Base-by-base conservation (phyloP, 129 eudicot species). In the Sambucus nigra region DNA sequence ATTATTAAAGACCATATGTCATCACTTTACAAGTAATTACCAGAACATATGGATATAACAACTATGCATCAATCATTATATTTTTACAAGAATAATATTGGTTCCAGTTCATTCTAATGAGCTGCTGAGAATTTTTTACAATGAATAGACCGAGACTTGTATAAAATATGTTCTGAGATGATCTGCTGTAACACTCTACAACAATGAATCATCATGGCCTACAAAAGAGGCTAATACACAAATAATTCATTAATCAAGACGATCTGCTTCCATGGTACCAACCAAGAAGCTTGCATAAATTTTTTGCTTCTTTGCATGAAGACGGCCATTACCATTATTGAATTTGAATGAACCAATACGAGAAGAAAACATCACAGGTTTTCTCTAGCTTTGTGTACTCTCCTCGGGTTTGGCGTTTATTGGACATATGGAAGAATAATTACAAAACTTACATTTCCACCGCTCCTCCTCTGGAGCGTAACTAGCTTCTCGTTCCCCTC, bases 381-480 rank as follows among this genome's bases (percentile, higher is more conserved):
- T 65, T 24, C 55, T 47, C 45, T 46, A 14, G 9, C 23, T 32
- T 73, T 51, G 42, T 3, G 45, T 27, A 19, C 5, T n/a, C n/a
- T n/a, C 60, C 21, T 65, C 61, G 25, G 73, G 40, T 10, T 18
- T 57, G 10, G 67, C 35, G 42, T 61, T 75, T 27, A 42, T 51
- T 0, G 82, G 87, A 47, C 97, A 84, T 16, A 13, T 59, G 51
- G 79, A 53, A 1, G 70, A 69, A 61, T 75, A 84, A 52, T 39
- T 51, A 54, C 97, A 88, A 40, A 22, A 63, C 11, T 49, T 67
- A 79, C 97, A 88, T 76, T 84, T 88, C 88, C 92, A 88, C 0
- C 76, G 73, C 66, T 88, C 97, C 26, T 73, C 79, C 27, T 68
- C 74, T 1, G 84, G 56, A 53, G 54, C 54, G 61, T 73, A 84